Base-by-base conservation (phyloP, 345 rosid species). In the Aquilaria malaccensis region DNA sequence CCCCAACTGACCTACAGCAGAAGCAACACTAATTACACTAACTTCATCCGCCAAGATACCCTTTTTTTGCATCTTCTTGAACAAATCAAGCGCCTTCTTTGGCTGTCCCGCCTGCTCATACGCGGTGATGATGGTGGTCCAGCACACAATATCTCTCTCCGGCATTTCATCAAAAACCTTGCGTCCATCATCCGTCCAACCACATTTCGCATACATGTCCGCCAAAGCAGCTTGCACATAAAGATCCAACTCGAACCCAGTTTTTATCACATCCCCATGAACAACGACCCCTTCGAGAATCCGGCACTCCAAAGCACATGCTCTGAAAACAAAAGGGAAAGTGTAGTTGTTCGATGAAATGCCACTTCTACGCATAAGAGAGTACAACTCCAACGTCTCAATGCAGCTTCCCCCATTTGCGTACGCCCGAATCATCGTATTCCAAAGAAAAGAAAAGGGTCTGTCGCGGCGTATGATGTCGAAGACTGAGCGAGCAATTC, bases 1-100 rank as follows among this genome's bases (percentile, higher is more conserved):
- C 59, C 81, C 83, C 53, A 75, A 67, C 66, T 77, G 81, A 58
- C 78, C 83, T 59, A 84, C 56, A 47, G 89, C 85, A 30, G 89
- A 81, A 48, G 79, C 78, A 56, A 76, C 78, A 60, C 67, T 80
- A 56, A 84, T 76, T 12, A 74, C 9, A 2, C 81, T 45, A 62
- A 81, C 69, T 1, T 69, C 67, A 79, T 77, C 86, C 2, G 77
- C 73, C 22, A 52, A 64, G 45, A 76, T 60, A 56, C 76, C 76
- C 10, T 48, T 66, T 55, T 63, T 68, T 49, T 72, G 76, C 74
- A 72, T 66, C 59, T 61, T 33, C 43, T 31, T 49, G 58, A 72
- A 69, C 71, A 66, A 69, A 9, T 58, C 47, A 45, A 72, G 59
- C 1, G 74, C 66, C 50, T 66, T 45, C n/a, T 43, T 7, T 6